Evolutionary conservation across 2,329 filamentous ascomycete genomes (phyloP), one percentile per base, ranked within the genome.

Genomic region (Mycosphaerelloides madeirae): DNA sequence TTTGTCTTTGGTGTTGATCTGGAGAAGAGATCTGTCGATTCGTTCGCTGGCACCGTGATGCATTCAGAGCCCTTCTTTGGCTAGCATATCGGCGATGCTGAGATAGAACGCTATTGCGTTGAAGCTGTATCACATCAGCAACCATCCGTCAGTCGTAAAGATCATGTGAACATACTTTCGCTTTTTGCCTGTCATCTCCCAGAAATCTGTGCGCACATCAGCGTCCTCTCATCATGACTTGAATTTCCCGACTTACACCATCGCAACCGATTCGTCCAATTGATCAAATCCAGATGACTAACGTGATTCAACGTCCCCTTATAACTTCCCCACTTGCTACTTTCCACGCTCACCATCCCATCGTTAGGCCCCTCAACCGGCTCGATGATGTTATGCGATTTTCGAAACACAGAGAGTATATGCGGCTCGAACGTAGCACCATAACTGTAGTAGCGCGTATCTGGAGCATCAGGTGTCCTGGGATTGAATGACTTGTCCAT

Each of bases 81-180:
- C 66, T 14, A 68, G 58, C 65, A 68, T 68, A 56, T 68, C 65
- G 61, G 71, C 83, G 51, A 83, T 81, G 50, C 88, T 70, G 72
- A 80, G 58, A 77, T 78, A 73, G 71, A 85, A 71, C 68, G 73
- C 68, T 62, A 81, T 64, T 61, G 85, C 69, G 78, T 83, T 83
- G 62, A 83, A 83, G 33, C 74, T 79, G 50, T 38, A 33, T 28
- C n/a, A 13, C 20, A 6, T 57, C 40, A 59, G 49, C 38, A 38
- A 3, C n/a, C n/a, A n/a, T n/a, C n/a, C n/a, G n/a, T n/a, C n/a
- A n/a, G n/a, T n/a, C n/a, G n/a, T n/a, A n/a, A n/a, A n/a, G n/a
- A n/a, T n/a, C n/a, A n/a, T n/a, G n/a, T n/a, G n/a, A 36, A 66
- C 69, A 48, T 39, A 78, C 72, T 73, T 78, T 54, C 71, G 67